These are phyloP conservation scores for Lobulomyces angularis DNA, from an alignment of 192 early-diverging fungal species.

Conservation along the genomic window DNA sequence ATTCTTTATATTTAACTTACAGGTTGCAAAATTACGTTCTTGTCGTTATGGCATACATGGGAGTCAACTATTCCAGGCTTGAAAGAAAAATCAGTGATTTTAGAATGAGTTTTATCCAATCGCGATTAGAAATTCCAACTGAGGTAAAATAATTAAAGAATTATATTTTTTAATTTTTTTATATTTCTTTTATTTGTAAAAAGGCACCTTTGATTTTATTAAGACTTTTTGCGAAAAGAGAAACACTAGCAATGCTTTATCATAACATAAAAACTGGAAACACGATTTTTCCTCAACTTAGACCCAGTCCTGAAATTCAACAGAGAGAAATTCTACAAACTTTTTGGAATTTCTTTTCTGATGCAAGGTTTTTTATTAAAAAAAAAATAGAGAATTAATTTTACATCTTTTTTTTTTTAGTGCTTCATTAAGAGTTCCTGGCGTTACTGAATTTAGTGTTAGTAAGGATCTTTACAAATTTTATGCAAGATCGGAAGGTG, in stretches of 20 bases:
- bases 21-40: conserved; percentile 36
- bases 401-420: neutral
- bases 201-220: conserved; percentile 46
- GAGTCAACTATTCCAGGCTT: conserved; percentile 25
- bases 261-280: conserved; percentile 46
- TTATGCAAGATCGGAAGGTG: conserved; percentile 34
- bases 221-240: conserved; percentile 47
- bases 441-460: conserved; percentile 36
- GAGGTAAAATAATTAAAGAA: conserved; percentile 35
- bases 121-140: conserved; percentile 42
- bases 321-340: conserved; percentile 36
- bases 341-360: conserved; percentile 44
- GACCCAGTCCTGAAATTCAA: conserved; percentile 46
- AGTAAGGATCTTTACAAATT: conserved; percentile 34
- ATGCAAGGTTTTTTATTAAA: conserved; percentile 22
- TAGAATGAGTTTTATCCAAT: conserved; percentile 36
- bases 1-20: too few species aligned
- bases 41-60: conserved; percentile 33
- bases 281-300: conserved; percentile 44
- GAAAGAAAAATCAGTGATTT: conserved; percentile 35
- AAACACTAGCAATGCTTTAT: conserved; percentile 48
- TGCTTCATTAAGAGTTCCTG: conserved; percentile 15
- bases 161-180: conserved; percentile 1
- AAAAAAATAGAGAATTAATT: conserved; percentile 2
- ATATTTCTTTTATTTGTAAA: conserved; percentile 8